Evolutionary conservation across 2,329 filamentous ascomycete species (phyloP).

Genomic region (Bipolaris cookei): DNA sequence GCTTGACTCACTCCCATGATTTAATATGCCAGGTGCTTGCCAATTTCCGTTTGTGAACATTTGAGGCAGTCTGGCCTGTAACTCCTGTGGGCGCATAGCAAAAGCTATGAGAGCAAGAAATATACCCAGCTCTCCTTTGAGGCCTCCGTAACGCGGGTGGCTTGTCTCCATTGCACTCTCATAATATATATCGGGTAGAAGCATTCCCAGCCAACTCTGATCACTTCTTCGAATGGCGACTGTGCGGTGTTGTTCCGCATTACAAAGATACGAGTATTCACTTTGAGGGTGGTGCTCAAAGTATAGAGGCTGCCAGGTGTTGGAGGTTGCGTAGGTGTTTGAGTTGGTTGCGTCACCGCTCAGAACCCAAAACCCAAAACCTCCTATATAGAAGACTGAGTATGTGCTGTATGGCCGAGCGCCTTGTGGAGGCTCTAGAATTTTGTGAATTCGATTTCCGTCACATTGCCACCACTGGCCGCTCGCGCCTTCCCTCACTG

Average conservation of each 20-base stretch:
- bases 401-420: constrained; percentile 14
- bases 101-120: constrained; percentile 42
- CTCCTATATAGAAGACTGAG: constrained; percentile 31
- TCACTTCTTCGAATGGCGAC: constrained; percentile 18
- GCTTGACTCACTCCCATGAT: constrained; percentile 25
- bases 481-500: constrained; percentile 14
- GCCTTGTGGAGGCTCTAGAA: not conserved
- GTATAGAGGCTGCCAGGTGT: constrained; percentile 27
- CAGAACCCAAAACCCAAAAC: constrained; percentile 33
- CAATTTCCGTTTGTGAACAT: constrained; percentile 30
- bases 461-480: constrained; percentile 27
- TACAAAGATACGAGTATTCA: constrained; percentile 34
- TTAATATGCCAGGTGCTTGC: constrained; percentile 1
- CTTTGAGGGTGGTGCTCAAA: constrained; percentile 29
- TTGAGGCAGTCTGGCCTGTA: constrained; percentile 20
- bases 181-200: constrained; percentile 36
- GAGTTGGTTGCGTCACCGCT: constrained; percentile 21
- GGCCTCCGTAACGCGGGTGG: not conserved
- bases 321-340: not conserved
- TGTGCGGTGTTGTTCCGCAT: constrained; percentile 17
- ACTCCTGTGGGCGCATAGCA: constrained; percentile 18
- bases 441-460: constrained; percentile 12
- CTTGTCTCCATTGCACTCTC: not conserved
- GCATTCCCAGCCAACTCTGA: constrained; percentile 26
- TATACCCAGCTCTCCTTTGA: constrained; percentile 44